Evolutionary conservation across 179 eudicot species (phyloP), one percentile per base, ranked within the genome.

Genomic region (Dionaea muscipula): DNA sequence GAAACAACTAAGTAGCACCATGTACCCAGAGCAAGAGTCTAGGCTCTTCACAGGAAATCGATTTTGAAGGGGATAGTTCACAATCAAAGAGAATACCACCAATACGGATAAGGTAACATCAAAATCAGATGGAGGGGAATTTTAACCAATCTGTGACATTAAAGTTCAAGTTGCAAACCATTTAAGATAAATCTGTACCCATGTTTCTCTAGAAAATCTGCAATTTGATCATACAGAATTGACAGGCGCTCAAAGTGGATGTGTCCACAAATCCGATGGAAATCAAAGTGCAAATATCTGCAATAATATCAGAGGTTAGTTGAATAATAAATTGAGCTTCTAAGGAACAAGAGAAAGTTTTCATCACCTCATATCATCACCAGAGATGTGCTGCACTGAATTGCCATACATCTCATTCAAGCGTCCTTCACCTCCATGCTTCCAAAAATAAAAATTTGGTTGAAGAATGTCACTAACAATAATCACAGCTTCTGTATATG

Each of bases 361-460:
- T 19, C 25, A 26, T 40, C 44, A 93, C 99, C 83, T 84, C 60
- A 88, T 59, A 57, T 84, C 89, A 46, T 93, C 99, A 65, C 80
- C 61, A 56, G 57, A 68, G 72, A 93, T 63, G 56, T 76, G 66
- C 67, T 93, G 84, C 89, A 88, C 75, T 15, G 81, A 68, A 45
- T 53, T 68, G 17, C 78, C 77, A 69, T 71, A 88, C 71, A 77
- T 74, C 73, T 79, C 94, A 66, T 80, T 60, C 47, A 93, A 78
- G 46, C 71, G 83, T 25, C 99, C 99, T 71, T 93, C 99, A 26
- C 85, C 94, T 63, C 99, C 99, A 51, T 78, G 76, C 98, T 91
- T 76, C 53, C 39, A 63, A 71, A 59, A 28, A 48, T 26, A 27
- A 11, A 71, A 58, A 24, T 22, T 24, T 49, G 16, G 53, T 12